Conservation (phyloP, 1,284 basidiomycete genomes). For the Polyporus tsugae region DNA sequence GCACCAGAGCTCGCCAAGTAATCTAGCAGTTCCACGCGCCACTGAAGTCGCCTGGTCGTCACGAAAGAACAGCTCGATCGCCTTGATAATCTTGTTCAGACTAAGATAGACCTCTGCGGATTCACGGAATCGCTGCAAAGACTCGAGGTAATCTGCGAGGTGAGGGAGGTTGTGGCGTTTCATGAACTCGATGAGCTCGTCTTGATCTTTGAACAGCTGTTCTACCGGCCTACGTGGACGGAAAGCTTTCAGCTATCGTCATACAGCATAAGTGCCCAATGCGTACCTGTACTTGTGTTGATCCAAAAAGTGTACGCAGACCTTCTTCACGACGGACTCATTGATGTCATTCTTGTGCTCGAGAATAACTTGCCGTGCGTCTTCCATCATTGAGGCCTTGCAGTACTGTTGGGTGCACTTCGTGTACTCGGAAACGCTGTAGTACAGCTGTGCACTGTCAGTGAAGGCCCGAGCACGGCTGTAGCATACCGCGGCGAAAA, state of each 20-base stretch:
- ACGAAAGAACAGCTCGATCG: constrained; percentile 52
- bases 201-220: constrained; percentile 49
- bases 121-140: constrained; percentile 50
- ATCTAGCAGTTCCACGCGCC: constrained; percentile 21
- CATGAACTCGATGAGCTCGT: constrained; percentile 56
- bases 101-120: constrained; percentile 63
- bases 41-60: constrained; percentile 35
- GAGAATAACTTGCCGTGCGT: background rate
- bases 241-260: background rate
- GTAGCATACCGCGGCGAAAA: constrained; percentile 36
- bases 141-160: constrained; percentile 54
- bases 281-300: background rate
- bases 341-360: background rate
- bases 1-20: constrained; percentile 36
- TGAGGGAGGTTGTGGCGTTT: constrained; percentile 60
- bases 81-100: constrained; percentile 56
- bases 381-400: background rate
- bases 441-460: constrained; percentile 48
- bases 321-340: background rate
- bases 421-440: constrained; percentile 56
- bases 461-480: constrained; percentile 46
- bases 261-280: background rate
- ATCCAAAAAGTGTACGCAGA: background rate
- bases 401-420: constrained; percentile 45
- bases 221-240: constrained; percentile 43